phyloP scores from a whole-genome alignment of 2,329 filamentous ascomycete species.

The Pseudocercospora ulei region DNA sequence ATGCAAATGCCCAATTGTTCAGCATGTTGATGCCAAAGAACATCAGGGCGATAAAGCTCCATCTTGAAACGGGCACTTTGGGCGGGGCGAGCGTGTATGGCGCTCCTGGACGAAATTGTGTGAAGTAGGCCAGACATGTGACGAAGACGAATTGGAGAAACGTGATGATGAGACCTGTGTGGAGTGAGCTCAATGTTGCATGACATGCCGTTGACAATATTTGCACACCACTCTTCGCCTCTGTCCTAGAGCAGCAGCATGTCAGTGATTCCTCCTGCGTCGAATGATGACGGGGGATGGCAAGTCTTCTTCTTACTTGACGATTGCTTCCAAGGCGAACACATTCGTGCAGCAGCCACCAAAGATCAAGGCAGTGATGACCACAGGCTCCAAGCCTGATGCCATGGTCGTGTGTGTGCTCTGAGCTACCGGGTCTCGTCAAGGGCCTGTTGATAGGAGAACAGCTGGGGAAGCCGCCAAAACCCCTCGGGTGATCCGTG shows the following conservation, averaged over 20 bases:
- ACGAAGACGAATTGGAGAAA: slow-evolving; percentile 51
- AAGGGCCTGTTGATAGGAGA: background rate
- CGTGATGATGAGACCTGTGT: slow-evolving; percentile 54
- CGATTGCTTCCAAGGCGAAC: slow-evolving; percentile 89
- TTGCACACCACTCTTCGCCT: slow-evolving; percentile 65
- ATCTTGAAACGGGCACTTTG: slow-evolving; percentile 71
- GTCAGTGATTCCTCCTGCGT: background rate
- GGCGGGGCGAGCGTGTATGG: slow-evolving; percentile 67
- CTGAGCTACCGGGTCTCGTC: slow-evolving; percentile 1
- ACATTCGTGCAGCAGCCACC: slow-evolving; percentile 94
- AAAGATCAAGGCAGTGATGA: slow-evolving; percentile 77
- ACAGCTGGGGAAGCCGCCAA: background rate
- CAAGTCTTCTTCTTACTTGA: slow-evolving; percentile 71
- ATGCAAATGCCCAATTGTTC: slow-evolving; percentile 97
- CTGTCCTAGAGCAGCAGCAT: slow-evolving; percentile 55
- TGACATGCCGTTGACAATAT: slow-evolving; percentile 1
- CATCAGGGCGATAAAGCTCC: slow-evolving; percentile 77
- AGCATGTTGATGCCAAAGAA: slow-evolving; percentile 92
- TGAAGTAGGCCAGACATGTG: slow-evolving; percentile 47
- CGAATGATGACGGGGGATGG: background rate
- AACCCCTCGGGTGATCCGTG: too few relatives aligned
- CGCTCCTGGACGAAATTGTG: slow-evolving; percentile 45
- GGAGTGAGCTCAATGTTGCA: background rate
- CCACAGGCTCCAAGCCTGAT: slow-evolving; percentile 21
- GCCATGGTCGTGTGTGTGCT: slow-evolving; percentile 10